Conservation (phyloP, 352 stramenopile species). For the Pythium coloratum region DNA sequence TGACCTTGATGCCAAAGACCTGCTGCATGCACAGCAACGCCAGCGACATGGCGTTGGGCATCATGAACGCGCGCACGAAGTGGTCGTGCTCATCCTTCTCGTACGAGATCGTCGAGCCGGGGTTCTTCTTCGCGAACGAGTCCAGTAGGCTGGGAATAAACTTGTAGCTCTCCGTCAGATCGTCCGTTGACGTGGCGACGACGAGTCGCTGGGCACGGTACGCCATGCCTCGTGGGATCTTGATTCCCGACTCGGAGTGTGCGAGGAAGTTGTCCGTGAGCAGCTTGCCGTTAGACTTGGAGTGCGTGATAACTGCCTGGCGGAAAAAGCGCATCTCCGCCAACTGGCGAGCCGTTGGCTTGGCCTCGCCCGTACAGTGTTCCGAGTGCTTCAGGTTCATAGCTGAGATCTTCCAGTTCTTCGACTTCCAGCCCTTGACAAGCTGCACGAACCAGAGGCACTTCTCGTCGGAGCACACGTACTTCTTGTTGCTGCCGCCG, state of each 20-base stretch:
- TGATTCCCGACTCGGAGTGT: constrained; percentile 63
- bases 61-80: constrained; percentile 73
- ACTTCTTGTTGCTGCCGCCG: constrained; percentile 85
- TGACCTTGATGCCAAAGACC: constrained; percentile 68
- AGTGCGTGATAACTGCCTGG: constrained; percentile 73
- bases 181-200: constrained; percentile 66
- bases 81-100: constrained; percentile 61
- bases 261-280: constrained; percentile 78
- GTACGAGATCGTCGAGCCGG: constrained; percentile 56
- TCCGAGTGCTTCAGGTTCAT: constrained; percentile 83
- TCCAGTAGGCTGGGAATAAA: constrained; percentile 75
- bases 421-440: constrained; percentile 81
- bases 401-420: constrained; percentile 89
- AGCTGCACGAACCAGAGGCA: constrained; percentile 82
- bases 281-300: constrained; percentile 72
- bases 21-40: constrained; percentile 60
- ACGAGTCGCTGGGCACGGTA: constrained; percentile 70
- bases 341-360: constrained; percentile 74
- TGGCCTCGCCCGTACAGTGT: constrained; percentile 56
- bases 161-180: constrained; percentile 82
- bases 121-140: constrained; percentile 73
- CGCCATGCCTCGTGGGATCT: constrained; percentile 68
- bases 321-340: constrained; percentile 80
- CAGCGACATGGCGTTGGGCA: constrained; percentile 54
- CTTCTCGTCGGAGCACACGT: constrained; percentile 71